phyloP scores from a whole-genome alignment of 345 rosid species.

The Salix brachista region DNA sequence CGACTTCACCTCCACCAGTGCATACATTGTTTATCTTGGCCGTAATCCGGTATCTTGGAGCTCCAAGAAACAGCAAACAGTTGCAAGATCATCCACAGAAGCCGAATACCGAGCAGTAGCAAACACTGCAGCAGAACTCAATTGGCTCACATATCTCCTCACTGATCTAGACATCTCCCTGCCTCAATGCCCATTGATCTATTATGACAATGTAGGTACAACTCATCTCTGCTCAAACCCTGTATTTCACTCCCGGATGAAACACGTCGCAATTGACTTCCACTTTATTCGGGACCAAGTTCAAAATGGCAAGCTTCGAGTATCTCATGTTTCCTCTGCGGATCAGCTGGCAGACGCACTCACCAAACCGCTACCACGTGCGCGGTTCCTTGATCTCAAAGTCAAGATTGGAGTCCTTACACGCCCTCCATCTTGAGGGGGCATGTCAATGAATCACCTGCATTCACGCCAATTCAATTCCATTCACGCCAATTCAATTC shows the following conservation, averaged over 20 bases:
- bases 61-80: too few species aligned
- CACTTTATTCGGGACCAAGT: too few species aligned
- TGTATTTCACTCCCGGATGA: neutral
- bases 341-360: too few species aligned
- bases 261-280: neutral
- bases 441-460: too few species aligned
- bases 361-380: too few species aligned
- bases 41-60: too few species aligned
- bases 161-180: neutral
- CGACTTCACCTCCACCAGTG: neutral
- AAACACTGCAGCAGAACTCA: neutral
- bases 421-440: too few species aligned
- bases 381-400: rapidly evolving
- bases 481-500: too few species aligned
- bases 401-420: too few species aligned
- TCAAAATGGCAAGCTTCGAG: too few species aligned
- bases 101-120: neutral
- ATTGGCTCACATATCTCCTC: neutral
- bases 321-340: too few species aligned
- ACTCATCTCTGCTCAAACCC: neutral
- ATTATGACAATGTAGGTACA: neutral
- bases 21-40: neutral
- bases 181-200: neutral
- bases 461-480: too few species aligned
- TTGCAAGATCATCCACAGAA: neutral